These are phyloP conservation scores for Dictyostelium brefeldianum DNA, from an alignment of 78 protist species.

Conservation along the genomic window DNA sequence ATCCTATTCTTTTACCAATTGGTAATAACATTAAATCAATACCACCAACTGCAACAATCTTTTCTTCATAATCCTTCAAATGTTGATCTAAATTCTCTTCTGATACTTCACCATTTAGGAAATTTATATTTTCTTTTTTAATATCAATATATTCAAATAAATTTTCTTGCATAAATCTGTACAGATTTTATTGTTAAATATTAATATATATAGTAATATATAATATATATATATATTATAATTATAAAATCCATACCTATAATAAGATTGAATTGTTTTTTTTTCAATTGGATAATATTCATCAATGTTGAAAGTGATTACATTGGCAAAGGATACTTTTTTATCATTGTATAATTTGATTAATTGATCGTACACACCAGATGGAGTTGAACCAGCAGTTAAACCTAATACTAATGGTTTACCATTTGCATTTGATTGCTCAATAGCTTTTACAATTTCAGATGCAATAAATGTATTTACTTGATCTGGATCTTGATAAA, in stretches of 20 bases:
- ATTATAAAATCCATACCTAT: slow-evolving; percentile 35
- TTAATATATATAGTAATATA: slow-evolving; percentile 19
- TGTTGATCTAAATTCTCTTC: slow-evolving; percentile 77
- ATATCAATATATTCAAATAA: slow-evolving; percentile 91
- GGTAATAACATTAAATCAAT: slow-evolving; percentile 91
- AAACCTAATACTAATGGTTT: slow-evolving; percentile 40
- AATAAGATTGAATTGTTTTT: slow-evolving; percentile 27
- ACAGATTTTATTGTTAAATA: slow-evolving; percentile 72
- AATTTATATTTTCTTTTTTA: slow-evolving; percentile 77
- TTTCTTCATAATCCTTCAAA: slow-evolving; percentile 85
- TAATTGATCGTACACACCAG: slow-evolving; percentile 79
- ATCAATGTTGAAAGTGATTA: slow-evolving; percentile 94
- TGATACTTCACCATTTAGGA: slow-evolving; percentile 87
- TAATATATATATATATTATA: background rate
- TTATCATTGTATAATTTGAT: slow-evolving; percentile 77
- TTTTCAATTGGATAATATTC: slow-evolving; percentile 88
- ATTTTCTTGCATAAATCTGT: slow-evolving; percentile 91
- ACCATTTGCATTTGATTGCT: background rate
- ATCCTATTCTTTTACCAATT: slow-evolving; percentile 96
- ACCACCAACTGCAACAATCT: slow-evolving; percentile 86
- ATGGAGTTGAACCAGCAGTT: slow-evolving; percentile 57
- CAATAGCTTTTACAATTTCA: slow-evolving; percentile 20
- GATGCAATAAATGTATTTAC: slow-evolving; percentile 9
- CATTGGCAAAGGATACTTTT: slow-evolving; percentile 84
- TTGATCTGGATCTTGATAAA: slow-evolving; percentile 58